Percentiles rank a stretch among this genome's conserved stretches.
Conservation (phyloP, 352 stramenopile genomes). For the Globisporangium cederbergense region DNA sequence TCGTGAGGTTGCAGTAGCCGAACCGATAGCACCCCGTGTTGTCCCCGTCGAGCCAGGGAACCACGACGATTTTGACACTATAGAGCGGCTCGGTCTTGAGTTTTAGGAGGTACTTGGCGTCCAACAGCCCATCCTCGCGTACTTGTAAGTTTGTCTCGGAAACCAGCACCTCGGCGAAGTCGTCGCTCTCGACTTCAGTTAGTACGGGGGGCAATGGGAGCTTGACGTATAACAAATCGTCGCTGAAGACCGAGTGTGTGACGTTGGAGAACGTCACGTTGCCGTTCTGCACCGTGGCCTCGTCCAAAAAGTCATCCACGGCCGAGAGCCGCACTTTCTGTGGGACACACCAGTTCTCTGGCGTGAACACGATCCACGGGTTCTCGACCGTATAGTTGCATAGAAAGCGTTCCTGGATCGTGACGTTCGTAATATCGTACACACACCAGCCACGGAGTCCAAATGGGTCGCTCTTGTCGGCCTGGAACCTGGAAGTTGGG, state of each 20-base stretch:
- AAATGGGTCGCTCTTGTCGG: conserved; percentile 44
- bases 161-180: conserved; percentile 56
- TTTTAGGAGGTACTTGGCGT: conserved; percentile 43
- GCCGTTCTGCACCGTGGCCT: conserved; percentile 32
- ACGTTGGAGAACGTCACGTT: conserved; percentile 60
- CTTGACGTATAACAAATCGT: conserved; percentile 60
- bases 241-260: conserved; percentile 56
- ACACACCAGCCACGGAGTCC: conserved; percentile 52
- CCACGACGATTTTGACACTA: conserved; percentile 53
- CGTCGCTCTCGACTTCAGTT: conserved; percentile 57
- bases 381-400: conserved; percentile 75
- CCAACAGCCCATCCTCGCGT: conserved; percentile 44
- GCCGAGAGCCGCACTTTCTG: conserved; percentile 44
- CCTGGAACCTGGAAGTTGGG: conserved; percentile 41
- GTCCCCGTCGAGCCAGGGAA: conserved; percentile 58
- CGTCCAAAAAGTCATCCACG: conserved; percentile 64
- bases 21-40: conserved; percentile 75
- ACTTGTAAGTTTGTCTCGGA: conserved; percentile 50
- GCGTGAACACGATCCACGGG: conserved; percentile 73
- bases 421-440: conserved; percentile 60
- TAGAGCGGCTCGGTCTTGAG: conserved; percentile 63
- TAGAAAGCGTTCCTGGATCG: conserved; percentile 64
- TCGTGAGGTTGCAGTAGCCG: conserved; percentile 65
- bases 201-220: conserved; percentile 33
- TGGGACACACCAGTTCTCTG: conserved; percentile 62